phyloP scores from a whole-genome alignment of 164 flowering plant genomes.

The Liriodendron chinense region DNA sequence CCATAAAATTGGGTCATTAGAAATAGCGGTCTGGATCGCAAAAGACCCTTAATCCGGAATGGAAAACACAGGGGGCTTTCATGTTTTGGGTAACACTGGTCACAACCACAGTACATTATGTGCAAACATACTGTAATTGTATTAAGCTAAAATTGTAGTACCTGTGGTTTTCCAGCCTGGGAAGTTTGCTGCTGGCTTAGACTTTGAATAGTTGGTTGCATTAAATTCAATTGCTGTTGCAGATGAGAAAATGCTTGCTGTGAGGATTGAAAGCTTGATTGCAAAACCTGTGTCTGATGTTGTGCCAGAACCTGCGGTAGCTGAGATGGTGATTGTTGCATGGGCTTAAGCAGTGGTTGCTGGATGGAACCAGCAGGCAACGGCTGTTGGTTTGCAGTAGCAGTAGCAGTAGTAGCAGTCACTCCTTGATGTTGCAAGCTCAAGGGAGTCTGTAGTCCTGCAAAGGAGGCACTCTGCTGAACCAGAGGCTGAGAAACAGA shows the following conservation, averaged over 20 bases:
- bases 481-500: constrained; percentile 50
- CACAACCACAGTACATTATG: too few relatives aligned
- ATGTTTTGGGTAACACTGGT: too few relatives aligned
- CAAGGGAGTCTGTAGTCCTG: constrained; percentile 33
- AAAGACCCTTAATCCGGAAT: neutral
- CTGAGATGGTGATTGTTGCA: constrained; percentile 71
- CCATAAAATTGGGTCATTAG: too few relatives aligned
- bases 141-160: constrained; percentile 18
- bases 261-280: constrained; percentile 84
- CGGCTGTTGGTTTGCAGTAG: constrained; percentile 29
- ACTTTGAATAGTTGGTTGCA: constrained; percentile 55
- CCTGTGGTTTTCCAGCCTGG: constrained; percentile 67
- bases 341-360: constrained; percentile 38
- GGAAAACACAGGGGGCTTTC: neutral
- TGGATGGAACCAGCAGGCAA: constrained; percentile 35
- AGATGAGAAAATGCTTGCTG: constrained; percentile 90
- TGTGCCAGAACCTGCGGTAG: constrained; percentile 77
- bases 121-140: too few relatives aligned
- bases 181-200: constrained; percentile 36
- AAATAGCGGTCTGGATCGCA: too few relatives aligned
- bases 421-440: constrained; percentile 33
- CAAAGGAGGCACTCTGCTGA: constrained; percentile 46
- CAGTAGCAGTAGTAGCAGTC: constrained; percentile 20
- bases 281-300: constrained; percentile 69
- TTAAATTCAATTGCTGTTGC: constrained; percentile 74